Evolutionary conservation across 176 grass and related monocot genomes (phyloP).

Genomic region (Cocos nucifera): DNA sequence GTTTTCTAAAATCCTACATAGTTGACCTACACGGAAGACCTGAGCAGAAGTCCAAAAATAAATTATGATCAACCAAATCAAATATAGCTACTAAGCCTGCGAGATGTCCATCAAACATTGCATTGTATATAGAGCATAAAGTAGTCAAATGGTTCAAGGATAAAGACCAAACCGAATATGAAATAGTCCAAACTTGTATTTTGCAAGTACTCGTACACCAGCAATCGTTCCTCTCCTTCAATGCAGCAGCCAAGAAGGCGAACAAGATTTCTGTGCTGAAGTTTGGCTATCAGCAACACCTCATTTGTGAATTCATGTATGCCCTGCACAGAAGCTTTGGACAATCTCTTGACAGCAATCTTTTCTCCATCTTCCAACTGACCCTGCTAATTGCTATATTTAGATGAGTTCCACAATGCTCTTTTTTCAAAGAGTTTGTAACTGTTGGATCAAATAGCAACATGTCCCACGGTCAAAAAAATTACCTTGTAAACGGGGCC

Average conservation of each 20-base stretch:
- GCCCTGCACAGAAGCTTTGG: conserved; percentile 21
- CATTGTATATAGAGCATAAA: background rate
- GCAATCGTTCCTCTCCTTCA: conserved; percentile 26
- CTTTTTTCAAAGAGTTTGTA: too few relatives aligned
- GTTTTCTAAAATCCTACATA: too few relatives aligned
- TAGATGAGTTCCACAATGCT: too few relatives aligned
- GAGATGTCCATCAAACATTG: too few relatives aligned
- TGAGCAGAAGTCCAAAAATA: too few relatives aligned
- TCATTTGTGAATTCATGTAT: conserved; percentile 37
- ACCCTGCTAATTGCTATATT: conserved; percentile 5
- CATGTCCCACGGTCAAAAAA: background rate
- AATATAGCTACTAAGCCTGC: too few relatives aligned
- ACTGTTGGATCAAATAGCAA: too few relatives aligned
- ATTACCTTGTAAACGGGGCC: conserved; percentile 47
- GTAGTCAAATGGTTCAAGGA: background rate
- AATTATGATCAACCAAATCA: too few relatives aligned
- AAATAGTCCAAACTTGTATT: conserved; percentile 46
- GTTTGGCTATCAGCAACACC: conserved; percentile 30
- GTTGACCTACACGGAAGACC: too few relatives aligned
- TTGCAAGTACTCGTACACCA: conserved; percentile 49
- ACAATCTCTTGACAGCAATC: conserved; percentile 47
- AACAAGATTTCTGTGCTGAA: conserved; percentile 57
- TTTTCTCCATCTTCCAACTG: conserved; percentile 36
- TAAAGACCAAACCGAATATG: conserved; percentile 30
- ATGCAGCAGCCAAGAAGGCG: conserved; percentile 42